Evolutionary conservation across 2,329 filamentous ascomycete genomes (phyloP).

Genomic region (Beauveria varroae): DNA sequence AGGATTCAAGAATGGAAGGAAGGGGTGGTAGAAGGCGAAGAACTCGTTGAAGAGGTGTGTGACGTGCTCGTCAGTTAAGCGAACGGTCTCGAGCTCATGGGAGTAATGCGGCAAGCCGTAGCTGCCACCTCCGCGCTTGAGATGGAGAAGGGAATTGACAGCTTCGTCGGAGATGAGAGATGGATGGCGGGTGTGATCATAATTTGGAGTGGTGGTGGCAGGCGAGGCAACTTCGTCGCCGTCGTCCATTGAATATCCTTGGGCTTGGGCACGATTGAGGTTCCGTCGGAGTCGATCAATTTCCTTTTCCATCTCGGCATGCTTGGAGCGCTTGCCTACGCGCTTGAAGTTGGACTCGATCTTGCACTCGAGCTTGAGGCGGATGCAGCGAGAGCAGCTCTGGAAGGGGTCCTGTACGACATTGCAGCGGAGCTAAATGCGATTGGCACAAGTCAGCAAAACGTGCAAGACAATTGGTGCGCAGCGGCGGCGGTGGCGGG

Average conservation of each 20-base stretch:
- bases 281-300: constrained; percentile 61
- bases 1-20: constrained; percentile 66
- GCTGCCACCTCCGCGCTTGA: constrained; percentile 53
- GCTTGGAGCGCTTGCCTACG: constrained; percentile 72
- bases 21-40: constrained; percentile 69
- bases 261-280: constrained; percentile 50
- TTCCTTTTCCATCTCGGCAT: constrained; percentile 81
- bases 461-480: neutral
- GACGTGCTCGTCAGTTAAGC: constrained; percentile 56
- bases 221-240: constrained; percentile 55
- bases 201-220: constrained; percentile 44
- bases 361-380: constrained; percentile 74
- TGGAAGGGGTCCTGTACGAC: constrained; percentile 74
- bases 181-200: constrained; percentile 53
- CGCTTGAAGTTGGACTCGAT: constrained; percentile 86
- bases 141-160: constrained; percentile 57
- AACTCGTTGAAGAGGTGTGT: constrained; percentile 64
- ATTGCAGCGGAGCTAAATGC: constrained; percentile 66
- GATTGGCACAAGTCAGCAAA: constrained; percentile 9
- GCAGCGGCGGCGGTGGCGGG: neutral
- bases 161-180: constrained; percentile 61
- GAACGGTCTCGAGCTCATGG: constrained; percentile 55
- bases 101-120: constrained; percentile 53
- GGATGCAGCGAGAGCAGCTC: constrained; percentile 68
- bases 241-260: constrained; percentile 48